Evolutionary conservation across 352 stramenopile genomes (phyloP), one percentile per base, ranked within the genome.

Genomic region (Pythium volutum): DNA sequence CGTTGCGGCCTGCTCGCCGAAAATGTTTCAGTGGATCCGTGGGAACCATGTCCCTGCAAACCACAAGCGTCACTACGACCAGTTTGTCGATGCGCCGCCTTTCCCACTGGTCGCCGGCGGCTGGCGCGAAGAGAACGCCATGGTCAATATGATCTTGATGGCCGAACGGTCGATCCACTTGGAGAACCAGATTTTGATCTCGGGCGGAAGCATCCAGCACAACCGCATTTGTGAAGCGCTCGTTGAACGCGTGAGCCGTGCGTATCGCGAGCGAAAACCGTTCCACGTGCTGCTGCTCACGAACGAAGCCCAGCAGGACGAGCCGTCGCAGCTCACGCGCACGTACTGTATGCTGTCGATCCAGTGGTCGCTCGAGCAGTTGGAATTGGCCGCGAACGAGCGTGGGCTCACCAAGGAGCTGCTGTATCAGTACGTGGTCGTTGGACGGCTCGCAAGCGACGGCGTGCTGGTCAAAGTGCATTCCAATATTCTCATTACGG

Each of bases 141-240:
- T 92, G 80, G 72, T 92, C 16, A 88, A 89, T 55, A 83, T 92
- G 75, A 92, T 92, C 47, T 64, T 90, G 54, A 69, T 76, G 50
- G 82, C 82, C 12, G 75, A 79, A 57, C 59, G 75, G 29, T 86
- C 77, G 1, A 68, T 90, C 18, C 82, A 92, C 27, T 68, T 92
- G 27, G 82, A 92, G 61, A 92, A 87, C 55, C 82, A 92, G 77
- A 90, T 92, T 54, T 69, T 92, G 51, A 89, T 92, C 55, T 89
- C 82, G 6, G 82, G 82, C 8, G 82, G 80, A 22, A 77, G 55
- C 2, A 42, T 88, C 23, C 82, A 92, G 68, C 80, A 88, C 69
- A 92, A 92, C 59, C 78, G 82, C 20, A 79, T 92, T 22, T 87
- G 74, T 27, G 74, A 78, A 31, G 80, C 82, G 10, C 75, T 92